Conservation (phyloP, 2,329 filamentous ascomycete genomes). For the Venturia pyrina region DNA sequence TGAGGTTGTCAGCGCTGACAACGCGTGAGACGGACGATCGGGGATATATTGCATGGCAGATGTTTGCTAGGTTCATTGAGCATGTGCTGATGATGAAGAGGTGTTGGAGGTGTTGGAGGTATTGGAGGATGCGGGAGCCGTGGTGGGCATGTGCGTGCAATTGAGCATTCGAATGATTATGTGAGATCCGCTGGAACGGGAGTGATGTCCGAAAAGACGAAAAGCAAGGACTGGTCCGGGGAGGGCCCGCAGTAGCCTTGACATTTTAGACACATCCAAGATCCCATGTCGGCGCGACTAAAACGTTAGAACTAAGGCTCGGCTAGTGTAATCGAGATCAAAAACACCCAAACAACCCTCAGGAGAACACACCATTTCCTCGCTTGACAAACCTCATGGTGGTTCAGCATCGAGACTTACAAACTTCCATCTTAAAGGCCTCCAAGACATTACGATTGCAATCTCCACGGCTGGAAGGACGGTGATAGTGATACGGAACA, state of each 20-base stretch:
- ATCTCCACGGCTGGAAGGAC: too few relatives aligned
- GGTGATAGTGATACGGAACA: too few relatives aligned
- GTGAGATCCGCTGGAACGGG: neutral
- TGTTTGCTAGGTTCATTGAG: neutral
- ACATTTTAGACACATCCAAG: neutral
- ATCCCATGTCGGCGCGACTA: neutral
- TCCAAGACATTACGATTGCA: too few relatives aligned
- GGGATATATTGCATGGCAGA: neutral
- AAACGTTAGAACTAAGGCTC: neutral
- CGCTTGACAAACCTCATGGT: too few relatives aligned
- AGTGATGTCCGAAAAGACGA: neutral
- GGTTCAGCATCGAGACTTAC: too few relatives aligned
- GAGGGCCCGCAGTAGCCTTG: neutral
- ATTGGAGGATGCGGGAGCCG: neutral
- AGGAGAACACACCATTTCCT: too few relatives aligned
- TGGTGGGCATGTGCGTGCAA: neutral
- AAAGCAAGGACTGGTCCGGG: neutral
- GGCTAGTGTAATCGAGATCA: neutral
- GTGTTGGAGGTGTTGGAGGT: neutral
- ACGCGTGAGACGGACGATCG: neutral
- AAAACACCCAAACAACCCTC: neutral
- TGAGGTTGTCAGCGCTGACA: neutral
- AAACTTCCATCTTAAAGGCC: too few relatives aligned
- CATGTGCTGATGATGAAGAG: neutral
- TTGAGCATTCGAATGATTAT: neutral